Base-by-base conservation (phyloP, 352 stramenopile species). In the Phytophthora sojae region DNA sequence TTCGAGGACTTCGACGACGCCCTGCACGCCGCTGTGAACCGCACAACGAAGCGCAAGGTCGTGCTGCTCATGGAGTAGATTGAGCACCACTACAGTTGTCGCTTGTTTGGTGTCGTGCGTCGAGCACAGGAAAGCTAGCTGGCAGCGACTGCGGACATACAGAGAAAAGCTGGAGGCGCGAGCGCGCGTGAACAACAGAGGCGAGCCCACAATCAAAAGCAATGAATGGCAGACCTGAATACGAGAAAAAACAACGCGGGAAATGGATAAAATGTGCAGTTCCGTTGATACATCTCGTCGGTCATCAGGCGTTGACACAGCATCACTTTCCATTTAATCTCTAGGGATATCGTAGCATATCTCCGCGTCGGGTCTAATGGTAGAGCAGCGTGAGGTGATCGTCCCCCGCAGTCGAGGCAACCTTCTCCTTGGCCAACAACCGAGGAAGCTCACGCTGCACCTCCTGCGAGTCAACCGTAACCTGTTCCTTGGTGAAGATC, bases 21-120 rank as follows among this genome's bases (percentile, higher is more conserved):
- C 35, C 77, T 95, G 67, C 76, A 75, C 42, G 84, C 84, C 29
- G 81, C 82, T 52, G 79, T 95, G 26, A 88, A 91, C 80, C 87
- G 87, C 73, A 88, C 84, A 68, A 95, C 85, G 55, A 95, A 93
- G 81, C 87, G 87, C 66, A 95, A 95, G 82, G 72, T 95, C 62
- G 87, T 95, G 17, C 39, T 95, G 73, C 77, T 93, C 45, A 93
- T 95, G 85, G 84, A 95, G 64, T 95, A 92, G 66, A 70, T 57
- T 37, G 29, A 64, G 58, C 42, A 39, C 37, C 44, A 23, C 49
- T 37, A 49, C 42, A 21, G 42, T 49, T 66, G 39, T 49, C 61
- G 56, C 63, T 49, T 71, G 61, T 68, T 68, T 64, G 35, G 53
- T 63, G 54, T 55, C 63, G 64, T 58, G 57, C 26, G 47, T 74